Percentiles rank a stretch among this genome's conserved stretches.
Conservation (phyloP, 495 filamentous ascomycete species). For the Penicillium antarcticum region DNA sequence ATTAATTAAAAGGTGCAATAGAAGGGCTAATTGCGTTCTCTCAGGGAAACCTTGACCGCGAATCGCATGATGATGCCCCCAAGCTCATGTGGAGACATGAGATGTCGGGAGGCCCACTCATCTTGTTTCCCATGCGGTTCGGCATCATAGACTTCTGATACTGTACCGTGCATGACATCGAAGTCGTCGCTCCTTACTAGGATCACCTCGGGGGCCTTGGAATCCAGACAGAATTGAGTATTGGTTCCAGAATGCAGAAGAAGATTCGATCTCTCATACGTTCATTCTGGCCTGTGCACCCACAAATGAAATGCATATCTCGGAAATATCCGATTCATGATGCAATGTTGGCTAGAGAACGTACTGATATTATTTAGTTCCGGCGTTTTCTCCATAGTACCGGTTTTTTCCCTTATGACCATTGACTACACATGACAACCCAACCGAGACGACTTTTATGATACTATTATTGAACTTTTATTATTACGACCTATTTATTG, state of each 20-base stretch:
- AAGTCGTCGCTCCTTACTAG: not conserved
- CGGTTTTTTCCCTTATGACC: not conserved
- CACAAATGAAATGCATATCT: not conserved
- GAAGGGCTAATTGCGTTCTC: not conserved
- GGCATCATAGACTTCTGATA: slow-evolving; percentile 27
- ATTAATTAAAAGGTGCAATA: not conserved
- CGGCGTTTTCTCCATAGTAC: not conserved
- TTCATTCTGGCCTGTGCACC: not conserved
- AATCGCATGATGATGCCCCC: slow-evolving; percentile 4
- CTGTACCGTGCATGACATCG: slow-evolving; percentile 7
- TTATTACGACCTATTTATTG: not conserved
- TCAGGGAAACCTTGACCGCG: not conserved
- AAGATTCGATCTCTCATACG: not conserved
- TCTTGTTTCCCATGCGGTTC: not conserved
- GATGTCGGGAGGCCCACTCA: slow-evolving; percentile 12
- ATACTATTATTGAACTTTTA: slow-evolving; percentile 1
- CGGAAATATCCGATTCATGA: slow-evolving; percentile 18
- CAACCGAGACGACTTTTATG: slow-evolving; percentile 4
- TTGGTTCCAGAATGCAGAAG: not conserved
- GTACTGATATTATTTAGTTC: slow-evolving; percentile 12
- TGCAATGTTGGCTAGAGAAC: slow-evolving; percentile 13
- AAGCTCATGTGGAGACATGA: slow-evolving; percentile 13
- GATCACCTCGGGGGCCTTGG: slow-evolving; percentile 11
- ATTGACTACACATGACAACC: not conserved
- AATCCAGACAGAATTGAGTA: not conserved